These are phyloP conservation scores for Podaxis mareebaensis DNA, from an alignment of 768 basidiomycete species.

Conservation along the genomic window DNA sequence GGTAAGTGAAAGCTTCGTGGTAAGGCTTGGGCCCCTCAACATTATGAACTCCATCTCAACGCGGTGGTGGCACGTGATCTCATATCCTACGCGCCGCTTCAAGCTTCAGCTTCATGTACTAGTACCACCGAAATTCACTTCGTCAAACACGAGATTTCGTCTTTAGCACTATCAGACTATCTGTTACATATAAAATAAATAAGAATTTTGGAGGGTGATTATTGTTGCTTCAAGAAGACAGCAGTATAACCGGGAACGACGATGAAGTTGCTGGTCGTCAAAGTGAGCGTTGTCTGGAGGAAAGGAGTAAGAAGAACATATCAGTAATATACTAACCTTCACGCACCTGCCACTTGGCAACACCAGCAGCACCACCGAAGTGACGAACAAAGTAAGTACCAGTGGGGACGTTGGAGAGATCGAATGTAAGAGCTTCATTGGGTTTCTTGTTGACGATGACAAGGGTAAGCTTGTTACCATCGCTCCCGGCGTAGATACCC, in stretches of 20 bases:
- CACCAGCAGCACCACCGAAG: constrained; percentile 53
- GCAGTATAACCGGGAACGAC: constrained; percentile 35
- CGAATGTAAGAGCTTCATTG: constrained; percentile 36
- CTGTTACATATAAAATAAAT: background rate
- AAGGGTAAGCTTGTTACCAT: constrained; percentile 39
- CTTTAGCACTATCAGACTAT: background rate
- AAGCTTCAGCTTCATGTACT: background rate
- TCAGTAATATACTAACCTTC: background rate
- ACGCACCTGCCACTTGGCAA: constrained; percentile 57
- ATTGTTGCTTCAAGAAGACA: constrained; percentile 28
- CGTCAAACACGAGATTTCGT: background rate
- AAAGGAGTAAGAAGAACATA: background rate
- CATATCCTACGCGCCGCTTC: background rate
- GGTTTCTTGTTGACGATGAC: constrained; percentile 57
- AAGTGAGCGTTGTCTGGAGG: constrained; percentile 28
- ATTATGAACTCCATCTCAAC: background rate
- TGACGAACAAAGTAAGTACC: constrained; percentile 55
- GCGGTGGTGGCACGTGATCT: background rate
- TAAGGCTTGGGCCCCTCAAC: background rate
- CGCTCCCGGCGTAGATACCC: constrained; percentile 48
- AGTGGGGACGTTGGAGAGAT: constrained; percentile 44
- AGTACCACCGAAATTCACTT: background rate
- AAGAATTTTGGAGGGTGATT: background rate
- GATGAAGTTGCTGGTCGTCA: constrained; percentile 31
- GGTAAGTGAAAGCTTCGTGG: background rate